Conservation (phyloP, 1,139 yeast genomes). For the Taphrina sp. region DNA sequence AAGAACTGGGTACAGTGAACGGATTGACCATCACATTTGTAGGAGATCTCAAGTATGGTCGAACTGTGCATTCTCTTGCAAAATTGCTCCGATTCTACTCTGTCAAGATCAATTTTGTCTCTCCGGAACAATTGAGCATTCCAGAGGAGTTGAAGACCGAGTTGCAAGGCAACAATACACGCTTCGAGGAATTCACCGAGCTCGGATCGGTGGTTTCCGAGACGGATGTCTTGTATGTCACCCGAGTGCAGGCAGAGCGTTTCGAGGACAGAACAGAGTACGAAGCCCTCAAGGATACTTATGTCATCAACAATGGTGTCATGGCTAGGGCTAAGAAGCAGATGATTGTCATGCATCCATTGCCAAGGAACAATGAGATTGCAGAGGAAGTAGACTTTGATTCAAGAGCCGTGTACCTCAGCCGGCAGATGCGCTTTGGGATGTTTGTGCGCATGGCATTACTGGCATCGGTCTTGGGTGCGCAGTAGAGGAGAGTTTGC, state of each 20-base stretch:
- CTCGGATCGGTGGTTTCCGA: slow-evolving; percentile 79
- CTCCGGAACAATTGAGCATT: slow-evolving; percentile 82
- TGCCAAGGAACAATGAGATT: slow-evolving; percentile 95
- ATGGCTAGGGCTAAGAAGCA: slow-evolving; percentile 92
- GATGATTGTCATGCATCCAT: slow-evolving; percentile 95
- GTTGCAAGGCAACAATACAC: slow-evolving; percentile 64
- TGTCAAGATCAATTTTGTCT: slow-evolving; percentile 86
- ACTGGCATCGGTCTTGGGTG: slow-evolving; percentile 88
- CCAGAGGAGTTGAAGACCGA: slow-evolving; percentile 71
- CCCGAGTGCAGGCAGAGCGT: slow-evolving; percentile 97
- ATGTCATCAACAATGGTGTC: slow-evolving; percentile 88
- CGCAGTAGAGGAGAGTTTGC: slow-evolving; percentile 1
- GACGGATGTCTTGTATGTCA: slow-evolving; percentile 94
- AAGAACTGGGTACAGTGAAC: slow-evolving; percentile 96
- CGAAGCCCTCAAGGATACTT: slow-evolving; percentile 84
- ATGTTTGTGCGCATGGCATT: slow-evolving; percentile 98
- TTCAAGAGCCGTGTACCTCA: slow-evolving; percentile 48
- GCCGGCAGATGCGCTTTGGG: slow-evolving; percentile 78
- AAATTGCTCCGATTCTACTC: slow-evolving; percentile 87
- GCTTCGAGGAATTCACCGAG: slow-evolving; percentile 67
- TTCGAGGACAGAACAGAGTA: slow-evolving; percentile 73
- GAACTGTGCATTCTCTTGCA: slow-evolving; percentile 97
- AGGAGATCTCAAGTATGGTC: slow-evolving; percentile 98
- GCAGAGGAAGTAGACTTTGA: slow-evolving; percentile 98
- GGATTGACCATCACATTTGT: slow-evolving; percentile 97